These are phyloP conservation scores for Alnus glutinosa DNA, from an alignment of 306 rosid species.

Conservation along the genomic window DNA sequence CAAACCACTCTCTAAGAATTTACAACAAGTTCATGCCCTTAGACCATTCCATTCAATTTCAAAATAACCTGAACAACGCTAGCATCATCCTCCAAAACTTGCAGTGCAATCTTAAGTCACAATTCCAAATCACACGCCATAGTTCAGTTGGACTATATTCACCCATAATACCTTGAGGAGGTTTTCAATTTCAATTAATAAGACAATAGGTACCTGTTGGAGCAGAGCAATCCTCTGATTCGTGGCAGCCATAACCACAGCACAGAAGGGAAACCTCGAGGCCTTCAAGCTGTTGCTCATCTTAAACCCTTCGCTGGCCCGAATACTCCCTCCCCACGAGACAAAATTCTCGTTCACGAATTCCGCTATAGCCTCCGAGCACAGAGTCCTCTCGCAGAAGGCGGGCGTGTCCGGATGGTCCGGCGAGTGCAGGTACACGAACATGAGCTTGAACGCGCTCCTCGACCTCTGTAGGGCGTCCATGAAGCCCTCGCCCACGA, in stretches of 20 bases:
- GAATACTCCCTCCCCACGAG: conserved; percentile 92
- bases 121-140: neutral
- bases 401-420: conserved; percentile 88
- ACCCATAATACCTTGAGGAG: neutral
- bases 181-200: neutral
- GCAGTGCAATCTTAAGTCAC: neutral
- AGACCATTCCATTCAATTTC: no score
- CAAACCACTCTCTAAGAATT: no score
- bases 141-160: no score
- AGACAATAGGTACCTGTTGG: conserved; percentile 63
- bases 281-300: conserved; percentile 98
- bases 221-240: conserved; percentile 93
- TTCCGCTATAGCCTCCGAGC: conserved; percentile 54
- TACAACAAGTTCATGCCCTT: no score
- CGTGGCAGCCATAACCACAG: conserved; percentile 87
- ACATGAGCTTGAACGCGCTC: conserved; percentile 66
- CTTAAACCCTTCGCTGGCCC: conserved; percentile 94
- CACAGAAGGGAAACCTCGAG: conserved; percentile 88
- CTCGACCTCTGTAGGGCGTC: conserved; percentile 88
- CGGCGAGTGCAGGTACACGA: conserved; percentile 92
- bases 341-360: conserved; percentile 88
- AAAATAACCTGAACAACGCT: no score
- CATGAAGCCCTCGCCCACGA: conserved; percentile 84
- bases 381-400: conserved; percentile 82
- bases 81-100: neutral